These are phyloP conservation scores for Cymbopogon citratus DNA, from an alignment of 176 grass and related monocot species.

Conservation along the genomic window DNA sequence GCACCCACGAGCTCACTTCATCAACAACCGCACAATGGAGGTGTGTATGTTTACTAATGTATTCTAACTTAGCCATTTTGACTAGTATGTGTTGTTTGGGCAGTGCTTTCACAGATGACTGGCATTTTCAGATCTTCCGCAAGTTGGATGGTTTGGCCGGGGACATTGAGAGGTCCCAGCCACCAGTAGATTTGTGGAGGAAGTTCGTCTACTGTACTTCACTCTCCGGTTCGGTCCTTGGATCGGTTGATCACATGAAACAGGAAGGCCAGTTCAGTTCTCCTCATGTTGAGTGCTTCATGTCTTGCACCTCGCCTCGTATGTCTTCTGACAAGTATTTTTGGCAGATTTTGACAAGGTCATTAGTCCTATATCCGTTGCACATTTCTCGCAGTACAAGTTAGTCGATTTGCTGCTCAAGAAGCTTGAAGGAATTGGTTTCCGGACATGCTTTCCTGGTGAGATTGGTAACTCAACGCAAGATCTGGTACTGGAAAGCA, in stretches of 20 bases:
- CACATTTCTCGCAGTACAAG: slow-evolving; percentile 93
- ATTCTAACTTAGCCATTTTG: too few relatives aligned
- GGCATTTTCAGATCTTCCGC: slow-evolving; percentile 56
- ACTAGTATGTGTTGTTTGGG: background rate
- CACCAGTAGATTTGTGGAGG: slow-evolving; percentile 85
- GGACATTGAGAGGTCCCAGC: slow-evolving; percentile 80
- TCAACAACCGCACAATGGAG: slow-evolving; percentile 98
- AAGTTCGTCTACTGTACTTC: slow-evolving; percentile 96
- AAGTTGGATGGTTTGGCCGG: slow-evolving; percentile 74
- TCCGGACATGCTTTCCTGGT: slow-evolving; percentile 46
- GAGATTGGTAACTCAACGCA: slow-evolving; percentile 20
- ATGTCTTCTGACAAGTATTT: slow-evolving; percentile 23
- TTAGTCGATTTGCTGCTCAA: slow-evolving; percentile 71
- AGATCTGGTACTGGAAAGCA: slow-evolving; percentile 40
- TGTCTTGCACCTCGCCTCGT: background rate
- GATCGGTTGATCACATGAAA: slow-evolving; percentile 96
- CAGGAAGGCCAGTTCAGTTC: slow-evolving; percentile 60
- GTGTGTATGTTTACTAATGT: slow-evolving; percentile 27
- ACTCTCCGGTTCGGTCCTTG: slow-evolving; percentile 67
- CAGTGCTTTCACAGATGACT: background rate
- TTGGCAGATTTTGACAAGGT: slow-evolving; percentile 67
- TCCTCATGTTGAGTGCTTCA: background rate
- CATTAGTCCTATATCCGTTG: slow-evolving; percentile 70
- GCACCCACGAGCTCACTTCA: slow-evolving; percentile 86
- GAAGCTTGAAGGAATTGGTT: slow-evolving; percentile 63